Conservation (phyloP, 495 filamentous ascomycete genomes). For the Aspergillus hancockii region DNA sequence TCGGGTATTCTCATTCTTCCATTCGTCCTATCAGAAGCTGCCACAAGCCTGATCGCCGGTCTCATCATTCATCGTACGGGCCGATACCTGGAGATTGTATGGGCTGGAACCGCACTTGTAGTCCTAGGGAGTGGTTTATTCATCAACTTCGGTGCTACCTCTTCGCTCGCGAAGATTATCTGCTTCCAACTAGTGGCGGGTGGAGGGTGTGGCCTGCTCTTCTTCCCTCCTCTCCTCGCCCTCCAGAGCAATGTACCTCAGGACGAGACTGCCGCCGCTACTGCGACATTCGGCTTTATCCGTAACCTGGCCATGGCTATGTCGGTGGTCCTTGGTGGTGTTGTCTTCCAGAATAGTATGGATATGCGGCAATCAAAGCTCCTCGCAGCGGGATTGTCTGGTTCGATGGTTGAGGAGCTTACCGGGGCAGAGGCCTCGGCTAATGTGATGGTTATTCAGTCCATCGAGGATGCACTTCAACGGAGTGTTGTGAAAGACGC, state of each 20-base stretch:
- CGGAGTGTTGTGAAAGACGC: slow-evolving; percentile 50
- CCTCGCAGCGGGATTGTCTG: slow-evolving; percentile 46
- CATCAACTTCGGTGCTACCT: slow-evolving; percentile 42
- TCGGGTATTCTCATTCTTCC: slow-evolving; percentile 57
- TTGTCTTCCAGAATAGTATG: slow-evolving; percentile 75
- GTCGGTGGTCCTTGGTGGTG: slow-evolving; percentile 75
- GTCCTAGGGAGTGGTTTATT: slow-evolving; percentile 55
- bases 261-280: slow-evolving; percentile 74
- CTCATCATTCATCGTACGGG: slow-evolving; percentile 61
- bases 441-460: slow-evolving; percentile 47
- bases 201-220: slow-evolving; percentile 47
- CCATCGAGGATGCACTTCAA: slow-evolving; percentile 46
- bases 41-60: slow-evolving; percentile 50
- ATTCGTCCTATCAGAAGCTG: slow-evolving; percentile 50
- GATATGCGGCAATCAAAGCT: slow-evolving; percentile 35
- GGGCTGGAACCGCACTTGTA: slow-evolving; percentile 46
- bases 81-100: slow-evolving; percentile 58
- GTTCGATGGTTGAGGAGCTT: slow-evolving; percentile 37
- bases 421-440: slow-evolving; percentile 52
- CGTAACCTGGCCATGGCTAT: slow-evolving; percentile 71
- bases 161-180: slow-evolving; percentile 45
- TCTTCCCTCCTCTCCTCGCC: slow-evolving; percentile 71
- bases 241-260: slow-evolving; percentile 70
- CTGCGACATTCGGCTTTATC: slow-evolving; percentile 72
- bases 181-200: slow-evolving; percentile 66